Conservation (phyloP, 805 yeast genomes). For the Candida krabiensis region DNA sequence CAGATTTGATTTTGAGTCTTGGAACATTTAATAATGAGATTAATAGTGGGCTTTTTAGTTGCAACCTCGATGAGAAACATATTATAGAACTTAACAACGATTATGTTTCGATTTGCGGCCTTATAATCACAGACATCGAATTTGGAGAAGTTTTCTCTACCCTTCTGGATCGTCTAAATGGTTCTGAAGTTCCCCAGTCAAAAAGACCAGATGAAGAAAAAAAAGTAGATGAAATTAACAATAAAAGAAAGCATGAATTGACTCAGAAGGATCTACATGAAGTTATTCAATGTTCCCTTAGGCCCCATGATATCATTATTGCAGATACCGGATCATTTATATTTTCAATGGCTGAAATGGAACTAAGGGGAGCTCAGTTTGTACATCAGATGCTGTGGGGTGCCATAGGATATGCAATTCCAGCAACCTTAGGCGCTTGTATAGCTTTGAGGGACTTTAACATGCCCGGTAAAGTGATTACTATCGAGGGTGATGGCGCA, state of each 20-base stretch:
- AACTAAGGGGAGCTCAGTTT: slow-evolving; percentile 35
- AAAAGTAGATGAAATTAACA: neutral
- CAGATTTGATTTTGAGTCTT: slow-evolving; percentile 70
- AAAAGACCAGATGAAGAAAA: slow-evolving; percentile 2
- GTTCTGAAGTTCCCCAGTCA: slow-evolving; percentile 11
- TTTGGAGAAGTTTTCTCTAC: slow-evolving; percentile 34
- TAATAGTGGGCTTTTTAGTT: slow-evolving; percentile 61
- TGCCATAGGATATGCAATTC: slow-evolving; percentile 53
- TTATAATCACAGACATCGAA: slow-evolving; percentile 29
- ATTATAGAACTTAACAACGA: slow-evolving; percentile 44
- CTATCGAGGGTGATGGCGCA: slow-evolving; percentile 56
- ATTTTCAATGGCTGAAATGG: slow-evolving; percentile 42
- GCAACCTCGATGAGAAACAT: slow-evolving; percentile 26
- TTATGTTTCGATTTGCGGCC: slow-evolving; percentile 37
- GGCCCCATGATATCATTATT: slow-evolving; percentile 41
- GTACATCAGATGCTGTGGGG: slow-evolving; percentile 45
- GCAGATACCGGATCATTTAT: slow-evolving; percentile 49
- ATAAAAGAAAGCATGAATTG: slow-evolving; percentile 13
- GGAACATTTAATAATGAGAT: slow-evolving; percentile 69
- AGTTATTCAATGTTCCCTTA: slow-evolving; percentile 33
- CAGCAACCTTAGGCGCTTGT: slow-evolving; percentile 49
- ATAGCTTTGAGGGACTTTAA: slow-evolving; percentile 44
- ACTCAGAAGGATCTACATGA: slow-evolving; percentile 38
- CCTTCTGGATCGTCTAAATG: slow-evolving; percentile 40
- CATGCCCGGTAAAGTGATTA: slow-evolving; percentile 37